Percentiles rank a stretch among this genome's conserved stretches.
Evolutionary conservation across 129 eudicot species (phyloP).

Genomic region (Cynara cardunculus): DNA sequence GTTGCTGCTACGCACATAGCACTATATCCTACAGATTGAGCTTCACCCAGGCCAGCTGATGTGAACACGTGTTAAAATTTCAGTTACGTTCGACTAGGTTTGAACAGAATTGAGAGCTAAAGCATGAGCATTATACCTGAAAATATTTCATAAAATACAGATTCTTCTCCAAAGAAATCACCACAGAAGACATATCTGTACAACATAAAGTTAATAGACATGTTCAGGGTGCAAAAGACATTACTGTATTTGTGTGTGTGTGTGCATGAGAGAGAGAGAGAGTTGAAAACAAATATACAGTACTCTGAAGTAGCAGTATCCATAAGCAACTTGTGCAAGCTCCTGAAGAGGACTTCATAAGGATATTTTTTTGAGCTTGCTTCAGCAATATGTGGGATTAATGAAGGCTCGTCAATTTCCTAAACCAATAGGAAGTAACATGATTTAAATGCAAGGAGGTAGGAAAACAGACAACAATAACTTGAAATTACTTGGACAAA

Average conservation of each 20-base stretch:
- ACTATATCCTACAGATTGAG: neutral
- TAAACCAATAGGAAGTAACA: conserved; percentile 26
- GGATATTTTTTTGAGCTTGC: conserved; percentile 96
- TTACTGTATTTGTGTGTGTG: neutral
- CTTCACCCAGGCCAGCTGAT: no score
- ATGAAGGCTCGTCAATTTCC: conserved; percentile 96
- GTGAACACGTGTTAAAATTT: neutral
- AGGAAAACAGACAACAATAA: neutral
- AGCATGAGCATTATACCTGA: conserved; percentile 54
- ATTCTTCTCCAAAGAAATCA: conserved; percentile 92
- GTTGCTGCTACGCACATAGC: neutral
- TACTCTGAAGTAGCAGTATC: conserved; percentile 99
- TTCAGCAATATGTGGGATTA: conserved; percentile 99
- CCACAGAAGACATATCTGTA: conserved; percentile 89
- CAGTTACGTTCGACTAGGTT: neutral
- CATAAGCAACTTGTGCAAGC: conserved; percentile 99
- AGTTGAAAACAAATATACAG: neutral
- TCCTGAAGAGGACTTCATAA: conserved; percentile 98
- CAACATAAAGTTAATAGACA: neutral
- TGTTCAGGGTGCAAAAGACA: neutral
- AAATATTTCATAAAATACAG: conserved; percentile 85
- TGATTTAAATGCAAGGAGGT: conserved; percentile 7
- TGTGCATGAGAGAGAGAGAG: conserved; percentile 8
- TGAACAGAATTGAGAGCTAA: neutral
- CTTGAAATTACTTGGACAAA: neutral